Evolutionary conservation across 2,329 filamentous ascomycete species (phyloP).

Genomic region (Pseudocercospora crystallina): DNA sequence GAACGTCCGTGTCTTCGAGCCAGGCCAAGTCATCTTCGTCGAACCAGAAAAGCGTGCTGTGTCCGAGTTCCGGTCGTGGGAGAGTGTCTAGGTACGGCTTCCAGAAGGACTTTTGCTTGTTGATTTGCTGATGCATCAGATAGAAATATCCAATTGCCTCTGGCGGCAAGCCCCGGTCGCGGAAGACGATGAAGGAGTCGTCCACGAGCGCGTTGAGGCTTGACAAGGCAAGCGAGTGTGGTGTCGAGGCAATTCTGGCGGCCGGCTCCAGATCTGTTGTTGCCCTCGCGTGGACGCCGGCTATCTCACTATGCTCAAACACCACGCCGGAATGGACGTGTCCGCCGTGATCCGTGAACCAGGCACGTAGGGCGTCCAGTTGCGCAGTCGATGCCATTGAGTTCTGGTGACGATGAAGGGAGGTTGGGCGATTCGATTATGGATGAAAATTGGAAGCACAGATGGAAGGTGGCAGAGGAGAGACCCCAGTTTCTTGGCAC

Average conservation of each 20-base stretch:
- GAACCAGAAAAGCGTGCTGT: constrained; percentile 37
- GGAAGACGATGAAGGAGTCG: constrained; percentile 34
- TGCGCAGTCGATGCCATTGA: constrained; percentile 12
- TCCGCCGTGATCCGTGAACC: constrained; percentile 34
- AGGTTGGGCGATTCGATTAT: too few species aligned
- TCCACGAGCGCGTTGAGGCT: constrained; percentile 40
- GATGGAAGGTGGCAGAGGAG: too few species aligned
- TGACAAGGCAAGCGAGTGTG: constrained; percentile 36
- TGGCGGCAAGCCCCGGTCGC: constrained; percentile 25
- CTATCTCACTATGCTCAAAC: constrained; percentile 23
- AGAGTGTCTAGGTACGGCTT: constrained; percentile 38
- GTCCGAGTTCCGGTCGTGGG: constrained; percentile 32
- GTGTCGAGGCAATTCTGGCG: constrained; percentile 28
- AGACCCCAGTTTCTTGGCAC: too few species aligned
- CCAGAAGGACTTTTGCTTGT: constrained; percentile 37
- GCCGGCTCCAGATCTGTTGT: constrained; percentile 19
- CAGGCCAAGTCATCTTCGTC: constrained; percentile 33
- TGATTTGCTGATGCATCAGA: constrained; percentile 37
- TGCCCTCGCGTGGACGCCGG: constrained; percentile 32
- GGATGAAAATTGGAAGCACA: too few species aligned
- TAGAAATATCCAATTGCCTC: constrained; percentile 39
- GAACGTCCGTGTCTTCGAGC: constrained; percentile 38
- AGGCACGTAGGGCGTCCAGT: constrained; percentile 28
- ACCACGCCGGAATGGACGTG: constrained; percentile 30
- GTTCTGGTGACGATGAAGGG: background rate